Conservation (phyloP, 148 eudicot genomes). For the Spergularia bocconei region DNA sequence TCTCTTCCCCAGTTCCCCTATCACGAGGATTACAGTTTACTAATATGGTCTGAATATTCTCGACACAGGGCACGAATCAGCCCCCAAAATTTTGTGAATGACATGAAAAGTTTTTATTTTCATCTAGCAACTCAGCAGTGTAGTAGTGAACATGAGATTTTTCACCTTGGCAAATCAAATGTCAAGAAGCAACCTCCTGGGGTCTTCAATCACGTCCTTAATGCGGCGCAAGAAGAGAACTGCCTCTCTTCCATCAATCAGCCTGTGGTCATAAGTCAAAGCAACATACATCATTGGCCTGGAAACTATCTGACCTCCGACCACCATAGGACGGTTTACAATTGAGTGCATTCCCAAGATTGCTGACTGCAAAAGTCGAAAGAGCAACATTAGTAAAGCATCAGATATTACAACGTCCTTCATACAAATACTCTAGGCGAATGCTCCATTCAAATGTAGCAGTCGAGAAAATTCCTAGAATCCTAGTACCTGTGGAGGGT, state of each 20-base stretch:
- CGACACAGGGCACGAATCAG: constrained; percentile 17
- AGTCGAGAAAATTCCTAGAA: neutral
- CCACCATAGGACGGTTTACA: constrained; percentile 52
- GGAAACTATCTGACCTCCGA: constrained; percentile 60
- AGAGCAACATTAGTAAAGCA: neutral
- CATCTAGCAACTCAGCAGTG: constrained; percentile 9
- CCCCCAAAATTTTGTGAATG: constrained; percentile 26
- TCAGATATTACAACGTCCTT: neutral
- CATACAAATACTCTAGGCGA: neutral
- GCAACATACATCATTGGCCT: constrained; percentile 99
- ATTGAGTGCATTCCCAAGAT: constrained; percentile 61
- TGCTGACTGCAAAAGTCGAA: constrained; percentile 39
- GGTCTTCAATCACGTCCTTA: constrained; percentile 95
- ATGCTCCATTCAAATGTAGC: neutral
- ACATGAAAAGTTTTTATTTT: constrained; percentile 26
- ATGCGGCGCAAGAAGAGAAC: constrained; percentile 88
- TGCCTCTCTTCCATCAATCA: constrained; percentile 98
- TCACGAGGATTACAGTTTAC: constrained; percentile 1
- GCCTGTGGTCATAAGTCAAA: constrained; percentile 91
- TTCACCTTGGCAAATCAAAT: constrained; percentile 33
- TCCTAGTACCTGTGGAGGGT: constrained; percentile 76
- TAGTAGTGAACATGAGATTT: neutral
- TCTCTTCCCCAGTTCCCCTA: constrained; percentile 15
- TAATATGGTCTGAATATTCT: constrained; percentile 3
- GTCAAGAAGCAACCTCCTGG: constrained; percentile 89